Evolutionary conservation across 2,329 filamentous ascomycete genomes (phyloP).

Genomic region (Colletotrichum cuscutae): DNA sequence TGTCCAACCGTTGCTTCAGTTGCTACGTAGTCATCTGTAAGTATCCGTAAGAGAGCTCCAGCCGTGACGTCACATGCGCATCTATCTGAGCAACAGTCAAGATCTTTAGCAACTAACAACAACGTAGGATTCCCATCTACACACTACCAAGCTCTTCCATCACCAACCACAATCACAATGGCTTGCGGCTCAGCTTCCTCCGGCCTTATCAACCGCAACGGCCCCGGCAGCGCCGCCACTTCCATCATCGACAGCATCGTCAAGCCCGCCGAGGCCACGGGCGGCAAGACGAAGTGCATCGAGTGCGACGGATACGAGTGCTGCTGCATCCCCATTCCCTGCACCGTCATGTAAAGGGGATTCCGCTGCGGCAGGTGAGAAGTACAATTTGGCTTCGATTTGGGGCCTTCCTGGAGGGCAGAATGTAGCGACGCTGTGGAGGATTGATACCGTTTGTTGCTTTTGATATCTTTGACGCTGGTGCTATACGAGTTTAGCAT

Average conservation of each 20-base stretch:
- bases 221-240: conserved; percentile 59
- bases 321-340: conserved; percentile 65
- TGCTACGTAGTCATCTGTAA: background rate
- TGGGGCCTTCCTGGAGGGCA: background rate
- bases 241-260: conserved; percentile 61
- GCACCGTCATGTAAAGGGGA: conserved; percentile 57
- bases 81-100: background rate
- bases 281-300: conserved; percentile 58
- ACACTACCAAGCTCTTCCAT: background rate
- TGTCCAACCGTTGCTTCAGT: background rate
- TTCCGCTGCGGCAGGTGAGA: background rate
- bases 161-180: conserved; percentile 36
- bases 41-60: background rate
- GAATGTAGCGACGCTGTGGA: background rate
- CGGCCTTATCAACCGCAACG: conserved; percentile 52
- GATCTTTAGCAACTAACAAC: background rate
- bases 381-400: background rate
- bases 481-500: background rate
- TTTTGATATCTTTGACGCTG: background rate
- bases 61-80: conserved; percentile 17
- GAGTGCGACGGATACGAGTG: conserved; percentile 63
- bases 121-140: background rate
- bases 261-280: conserved; percentile 55
- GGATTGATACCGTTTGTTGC: background rate
- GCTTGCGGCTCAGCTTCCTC: conserved; percentile 46